Conservation (phyloP, 805 yeast species). For the Kodamaea fukazawae region DNA sequence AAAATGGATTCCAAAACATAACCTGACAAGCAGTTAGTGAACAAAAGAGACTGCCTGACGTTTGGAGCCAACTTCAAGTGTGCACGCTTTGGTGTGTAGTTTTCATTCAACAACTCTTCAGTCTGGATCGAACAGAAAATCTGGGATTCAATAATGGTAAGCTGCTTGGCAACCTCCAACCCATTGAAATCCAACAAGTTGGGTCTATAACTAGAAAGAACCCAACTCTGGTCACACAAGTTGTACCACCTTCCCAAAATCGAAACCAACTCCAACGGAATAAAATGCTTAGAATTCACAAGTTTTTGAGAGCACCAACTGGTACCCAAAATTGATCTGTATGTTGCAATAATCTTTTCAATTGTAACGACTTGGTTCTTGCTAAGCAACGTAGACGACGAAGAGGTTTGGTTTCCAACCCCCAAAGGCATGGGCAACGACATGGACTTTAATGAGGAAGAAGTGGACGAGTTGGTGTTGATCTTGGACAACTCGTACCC, state of each 20-base stretch:
- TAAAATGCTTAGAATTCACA: slow-evolving; percentile 28
- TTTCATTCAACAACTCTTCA: slow-evolving; percentile 64
- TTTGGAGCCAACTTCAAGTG: slow-evolving; percentile 61
- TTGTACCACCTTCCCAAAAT: slow-evolving; percentile 48
- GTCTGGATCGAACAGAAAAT: slow-evolving; percentile 63
- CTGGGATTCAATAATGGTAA: slow-evolving; percentile 68
- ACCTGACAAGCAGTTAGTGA: slow-evolving; percentile 69
- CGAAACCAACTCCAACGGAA: slow-evolving; percentile 29
- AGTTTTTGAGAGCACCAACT: slow-evolving; percentile 43
- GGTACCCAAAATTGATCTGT: slow-evolving; percentile 49
- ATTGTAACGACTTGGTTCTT: slow-evolving; percentile 40
- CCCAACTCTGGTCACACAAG: slow-evolving; percentile 58
- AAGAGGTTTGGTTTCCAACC: slow-evolving; percentile 41
- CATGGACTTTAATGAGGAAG: slow-evolving; percentile 39
- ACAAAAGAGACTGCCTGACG: slow-evolving; percentile 56
- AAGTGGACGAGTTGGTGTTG: slow-evolving; percentile 45
- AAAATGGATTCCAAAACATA: slow-evolving; percentile 70
- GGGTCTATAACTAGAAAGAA: slow-evolving; percentile 50
- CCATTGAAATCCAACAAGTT: slow-evolving; percentile 60
- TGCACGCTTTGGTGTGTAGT: slow-evolving; percentile 58
- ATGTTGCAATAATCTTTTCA: slow-evolving; percentile 50
- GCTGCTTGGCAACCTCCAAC: slow-evolving; percentile 71
- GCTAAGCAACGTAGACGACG: slow-evolving; percentile 38
- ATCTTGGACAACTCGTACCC: slow-evolving; percentile 55
- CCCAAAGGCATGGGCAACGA: slow-evolving; percentile 37